Evolutionary conservation across 2,329 filamentous ascomycete genomes (phyloP), one percentile per base, ranked within the genome.

Genomic region (Verticillium dahliae): DNA sequence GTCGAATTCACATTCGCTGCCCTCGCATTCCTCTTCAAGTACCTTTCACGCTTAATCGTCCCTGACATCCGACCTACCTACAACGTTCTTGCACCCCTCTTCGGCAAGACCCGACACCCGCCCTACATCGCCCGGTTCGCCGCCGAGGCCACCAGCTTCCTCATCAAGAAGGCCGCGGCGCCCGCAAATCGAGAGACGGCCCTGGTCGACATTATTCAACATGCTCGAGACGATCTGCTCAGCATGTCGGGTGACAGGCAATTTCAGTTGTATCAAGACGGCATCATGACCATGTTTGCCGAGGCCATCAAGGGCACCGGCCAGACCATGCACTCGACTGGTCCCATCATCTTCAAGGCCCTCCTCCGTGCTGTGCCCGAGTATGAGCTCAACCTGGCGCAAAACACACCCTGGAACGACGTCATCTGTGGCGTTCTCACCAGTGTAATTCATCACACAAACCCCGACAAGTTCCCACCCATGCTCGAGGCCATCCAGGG

Each of bases 1-100:
- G 91, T 98, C 58, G 95, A 99, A 77, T 98, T 94, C 93, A 94
- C 91, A 58, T 99, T 99, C 76, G 92, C 89, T 13, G 93, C 91
- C 68, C 81, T 99, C 61, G 92, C 95, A 56, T 99, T 96, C 81
- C 81, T 98, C 50, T 97, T 99, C 84, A 99, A 99, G 73, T 98
- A 98, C 71, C 84, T 99, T 5, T 96, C 92, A 2, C 88, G 91
- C 65, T 83, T 98, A 0, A 77, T 99, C 27, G 90, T 95, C 0
- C 89, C 92, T 4, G 91, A 99, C 71, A 77, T 99, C 65, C 83
- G 90, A 64, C 92, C 94, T 56, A 88, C 96, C 1, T 93, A 92
- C 71, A 85, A 91, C 70, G 85, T 95, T 59, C 86, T 99, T 79
- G 85, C 90, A 0, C 89, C 92, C 3, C 82, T 98, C 59, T 84